A percentile compares a stretch with the other conserved stretches of the same genome.
These are phyloP conservation scores for Myxozyma udenii DNA, from an alignment of 805 yeast species.

Conservation along the genomic window DNA sequence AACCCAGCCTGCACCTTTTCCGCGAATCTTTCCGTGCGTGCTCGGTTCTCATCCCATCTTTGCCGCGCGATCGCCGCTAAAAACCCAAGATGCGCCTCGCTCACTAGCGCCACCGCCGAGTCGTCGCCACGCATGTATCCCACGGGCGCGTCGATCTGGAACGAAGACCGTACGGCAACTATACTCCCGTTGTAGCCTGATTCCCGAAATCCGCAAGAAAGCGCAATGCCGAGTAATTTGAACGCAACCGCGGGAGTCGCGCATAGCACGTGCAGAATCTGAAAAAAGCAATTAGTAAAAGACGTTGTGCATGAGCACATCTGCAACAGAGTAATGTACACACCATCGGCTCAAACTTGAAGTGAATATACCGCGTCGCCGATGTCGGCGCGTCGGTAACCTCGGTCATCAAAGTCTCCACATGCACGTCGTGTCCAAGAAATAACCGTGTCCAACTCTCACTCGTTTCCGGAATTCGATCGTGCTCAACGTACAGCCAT, in stretches of 20 bases:
- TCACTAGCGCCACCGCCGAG: constrained; percentile 44
- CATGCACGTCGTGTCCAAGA: constrained; percentile 28
- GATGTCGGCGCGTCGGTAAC: too few relatives aligned
- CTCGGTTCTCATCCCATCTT: constrained; percentile 63
- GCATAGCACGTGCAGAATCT: constrained; percentile 76
- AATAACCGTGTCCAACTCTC: constrained; percentile 34
- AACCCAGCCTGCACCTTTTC: constrained; percentile 3
- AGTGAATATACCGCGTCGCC: constrained; percentile 55
- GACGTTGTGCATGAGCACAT: neutral
- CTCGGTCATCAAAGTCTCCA: neutral
- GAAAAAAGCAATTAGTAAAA: neutral
- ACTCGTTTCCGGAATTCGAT: constrained; percentile 31
- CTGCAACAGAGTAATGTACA: too few relatives aligned
- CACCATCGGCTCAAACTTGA: constrained; percentile 74
- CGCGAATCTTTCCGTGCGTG: constrained; percentile 45
- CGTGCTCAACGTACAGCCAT: constrained; percentile 81
- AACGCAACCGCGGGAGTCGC: constrained; percentile 58
- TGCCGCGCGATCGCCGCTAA: constrained; percentile 56
- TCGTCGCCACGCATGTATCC: constrained; percentile 49
- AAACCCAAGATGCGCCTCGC: constrained; percentile 49
- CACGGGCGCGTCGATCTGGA: constrained; percentile 72
- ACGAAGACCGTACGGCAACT: constrained; percentile 73
- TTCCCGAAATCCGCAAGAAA: constrained; percentile 84
- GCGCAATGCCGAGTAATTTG: constrained; percentile 63
- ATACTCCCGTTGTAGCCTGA: constrained; percentile 79